A percentile compares a stretch with the other conserved stretches of the same genome.
Evolutionary conservation across 2,329 filamentous ascomycete genomes (phyloP).

Genomic region (Botrytis sinoallii): DNA sequence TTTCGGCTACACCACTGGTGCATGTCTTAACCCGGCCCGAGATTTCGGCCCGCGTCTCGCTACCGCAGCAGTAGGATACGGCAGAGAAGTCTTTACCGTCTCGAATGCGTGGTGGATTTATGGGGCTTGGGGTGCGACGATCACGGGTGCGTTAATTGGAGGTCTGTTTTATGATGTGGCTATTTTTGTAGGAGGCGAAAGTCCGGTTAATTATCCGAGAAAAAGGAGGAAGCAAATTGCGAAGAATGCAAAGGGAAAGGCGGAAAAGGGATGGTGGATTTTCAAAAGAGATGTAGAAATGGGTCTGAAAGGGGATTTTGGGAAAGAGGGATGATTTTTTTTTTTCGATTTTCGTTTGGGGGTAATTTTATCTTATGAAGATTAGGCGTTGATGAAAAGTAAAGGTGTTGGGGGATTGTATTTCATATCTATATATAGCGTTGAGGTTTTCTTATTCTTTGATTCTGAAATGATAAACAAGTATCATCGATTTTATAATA

Average conservation of each 20-base stretch:
- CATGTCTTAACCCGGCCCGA: constrained; percentile 47
- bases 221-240: constrained; percentile 35
- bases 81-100: constrained; percentile 40
- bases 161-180: constrained; percentile 50
- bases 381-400: not conserved
- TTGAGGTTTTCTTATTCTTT: not conserved
- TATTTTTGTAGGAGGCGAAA: constrained; percentile 50
- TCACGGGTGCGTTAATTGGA: constrained; percentile 43
- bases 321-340: not conserved
- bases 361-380: not conserved
- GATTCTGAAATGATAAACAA: not conserved
- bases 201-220: constrained; percentile 50
- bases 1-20: constrained; percentile 48
- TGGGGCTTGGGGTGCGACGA: constrained; percentile 42
- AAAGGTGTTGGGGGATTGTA: not conserved
- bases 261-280: constrained; percentile 32
- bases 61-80: constrained; percentile 45
- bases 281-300: constrained; percentile 2
- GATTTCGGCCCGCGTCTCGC: constrained; percentile 50
- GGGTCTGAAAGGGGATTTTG: not conserved
- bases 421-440: not conserved
- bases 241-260: constrained; percentile 46
- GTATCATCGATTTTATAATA: not conserved
- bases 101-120: constrained; percentile 43
- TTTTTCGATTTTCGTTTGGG: not conserved